Base-by-base conservation (phyloP, 176 grass and related monocot species). In the Chrysopogon serrulatus region DNA sequence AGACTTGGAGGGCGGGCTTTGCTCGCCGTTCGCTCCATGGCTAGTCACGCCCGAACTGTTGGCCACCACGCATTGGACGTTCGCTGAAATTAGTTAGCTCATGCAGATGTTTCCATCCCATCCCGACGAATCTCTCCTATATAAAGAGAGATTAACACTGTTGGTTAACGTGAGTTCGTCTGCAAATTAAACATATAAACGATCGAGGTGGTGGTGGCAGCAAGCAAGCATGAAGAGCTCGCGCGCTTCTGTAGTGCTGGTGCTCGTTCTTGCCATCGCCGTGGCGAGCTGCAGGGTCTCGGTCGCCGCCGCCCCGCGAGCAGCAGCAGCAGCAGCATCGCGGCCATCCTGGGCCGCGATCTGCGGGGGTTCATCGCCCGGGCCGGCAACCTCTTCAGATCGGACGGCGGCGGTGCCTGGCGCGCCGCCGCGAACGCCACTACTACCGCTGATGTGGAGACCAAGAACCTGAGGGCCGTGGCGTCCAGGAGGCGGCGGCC, bases 51-150 rank as follows among this genome's bases (percentile, higher is more conserved):
- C 71, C 56, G 72, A 26, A 36, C 57, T 57, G 70, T 59, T 67
- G 70, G 57, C 40, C 31, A 59, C 69, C 90, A 88, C 82, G 85
- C 88, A 32, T 86, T 76, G 81, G 78, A 69, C 64, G 85, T 78
- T 95, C 64, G 47, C 73, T 16, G 63, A 33, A 61, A 84, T 92
- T 85, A 90, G 93, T 84, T 92, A 32, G 78, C 33, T 79, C 93
- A 95, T 78, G 87, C 76, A 68, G 59, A 88, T 73, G 76, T 42
- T 71, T 43, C 81, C 73, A 32, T 77, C 57, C 32, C 71, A 53
- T 66, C 74, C 21, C 67, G 28, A 83, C 3, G 61, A 17, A 32
- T 24, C 27, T 28, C 48, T 23, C 63, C 86, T 95, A 92, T 92
- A 88, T 86, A 90, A 86, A 6, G 16, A 51, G 60, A 0, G 4